Conservation (phyloP, 2,329 filamentous ascomycete species). For the Teratosphaeria pseudoeucalypti region DNA sequence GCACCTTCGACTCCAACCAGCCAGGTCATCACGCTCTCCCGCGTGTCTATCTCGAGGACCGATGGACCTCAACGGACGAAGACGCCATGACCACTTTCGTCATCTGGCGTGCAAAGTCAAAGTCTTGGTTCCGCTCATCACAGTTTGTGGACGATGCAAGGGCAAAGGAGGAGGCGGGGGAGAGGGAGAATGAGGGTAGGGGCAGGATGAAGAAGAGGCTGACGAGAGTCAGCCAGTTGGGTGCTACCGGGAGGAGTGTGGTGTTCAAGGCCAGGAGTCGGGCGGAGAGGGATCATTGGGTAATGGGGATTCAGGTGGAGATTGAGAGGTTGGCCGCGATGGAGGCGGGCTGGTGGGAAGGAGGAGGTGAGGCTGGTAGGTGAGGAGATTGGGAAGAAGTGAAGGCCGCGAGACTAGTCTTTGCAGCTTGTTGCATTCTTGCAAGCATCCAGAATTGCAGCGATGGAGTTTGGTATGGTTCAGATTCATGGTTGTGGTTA, state of each 20-base stretch:
- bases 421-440: not conserved
- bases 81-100: constrained; percentile 58
- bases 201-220: constrained; percentile 33
- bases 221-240: constrained; percentile 50
- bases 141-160: constrained; percentile 23
- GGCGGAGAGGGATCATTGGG: constrained; percentile 58
- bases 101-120: constrained; percentile 52
- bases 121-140: constrained; percentile 42
- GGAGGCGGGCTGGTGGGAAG: constrained; percentile 36
- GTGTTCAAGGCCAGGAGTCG: constrained; percentile 57
- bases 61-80: constrained; percentile 52
- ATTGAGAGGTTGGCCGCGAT: constrained; percentile 47
- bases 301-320: constrained; percentile 54
- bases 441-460: not conserved
- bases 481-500: not conserved
- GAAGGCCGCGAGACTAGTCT: not conserved
- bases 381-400: not conserved
- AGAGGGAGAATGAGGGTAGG: not conserved
- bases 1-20: constrained; percentile 52
- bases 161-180: not conserved
- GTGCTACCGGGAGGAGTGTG: constrained; percentile 50
- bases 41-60: constrained; percentile 49
- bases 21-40: constrained; percentile 51
- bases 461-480: not conserved
- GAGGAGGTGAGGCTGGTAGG: constrained; percentile 6